Evolutionary conservation across 2,329 filamentous ascomycete genomes (phyloP).

Genomic region (Talaromyces funiculosus): DNA sequence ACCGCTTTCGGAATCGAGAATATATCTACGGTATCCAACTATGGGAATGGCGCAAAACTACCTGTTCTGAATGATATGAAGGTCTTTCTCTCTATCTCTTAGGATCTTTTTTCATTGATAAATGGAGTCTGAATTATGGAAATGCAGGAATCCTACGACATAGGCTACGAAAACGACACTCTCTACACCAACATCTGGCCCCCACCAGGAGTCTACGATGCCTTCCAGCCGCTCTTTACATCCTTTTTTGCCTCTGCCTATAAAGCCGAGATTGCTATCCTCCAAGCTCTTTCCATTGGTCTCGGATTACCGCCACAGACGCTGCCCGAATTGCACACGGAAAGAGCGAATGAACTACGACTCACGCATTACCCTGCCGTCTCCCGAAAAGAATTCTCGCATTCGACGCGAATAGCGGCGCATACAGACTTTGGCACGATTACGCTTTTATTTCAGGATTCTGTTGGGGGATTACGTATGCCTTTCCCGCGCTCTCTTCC

Average conservation of each 20-base stretch:
- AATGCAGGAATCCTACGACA: constrained; percentile 10
- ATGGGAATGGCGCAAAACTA: constrained; percentile 1
- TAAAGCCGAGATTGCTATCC: not conserved
- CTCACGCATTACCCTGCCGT: constrained; percentile 68
- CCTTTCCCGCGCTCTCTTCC: not conserved
- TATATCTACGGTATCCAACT: constrained; percentile 23
- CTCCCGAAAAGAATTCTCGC: constrained; percentile 18
- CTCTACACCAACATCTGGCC: constrained; percentile 9
- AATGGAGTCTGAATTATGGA: no score
- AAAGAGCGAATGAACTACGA: constrained; percentile 50
- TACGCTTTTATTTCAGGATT: constrained; percentile 48
- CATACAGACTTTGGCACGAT: constrained; percentile 57
- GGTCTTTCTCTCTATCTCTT: not conserved
- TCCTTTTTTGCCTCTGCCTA: constrained; percentile 1
- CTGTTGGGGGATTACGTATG: constrained; percentile 41
- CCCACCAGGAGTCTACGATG: not conserved
- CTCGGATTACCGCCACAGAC: constrained; percentile 57
- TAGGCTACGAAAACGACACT: constrained; percentile 1
- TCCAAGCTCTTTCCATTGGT: constrained; percentile 36
- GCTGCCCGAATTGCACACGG: constrained; percentile 55
- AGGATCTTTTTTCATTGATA: no score
- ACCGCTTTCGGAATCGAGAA: constrained; percentile 28
- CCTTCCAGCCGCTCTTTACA: constrained; percentile 1
- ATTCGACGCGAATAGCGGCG: constrained; percentile 26
- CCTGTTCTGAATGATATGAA: constrained; percentile 6